Base-by-base conservation (phyloP, 78 protist genomes). In the Diacronema lutheri region DNA sequence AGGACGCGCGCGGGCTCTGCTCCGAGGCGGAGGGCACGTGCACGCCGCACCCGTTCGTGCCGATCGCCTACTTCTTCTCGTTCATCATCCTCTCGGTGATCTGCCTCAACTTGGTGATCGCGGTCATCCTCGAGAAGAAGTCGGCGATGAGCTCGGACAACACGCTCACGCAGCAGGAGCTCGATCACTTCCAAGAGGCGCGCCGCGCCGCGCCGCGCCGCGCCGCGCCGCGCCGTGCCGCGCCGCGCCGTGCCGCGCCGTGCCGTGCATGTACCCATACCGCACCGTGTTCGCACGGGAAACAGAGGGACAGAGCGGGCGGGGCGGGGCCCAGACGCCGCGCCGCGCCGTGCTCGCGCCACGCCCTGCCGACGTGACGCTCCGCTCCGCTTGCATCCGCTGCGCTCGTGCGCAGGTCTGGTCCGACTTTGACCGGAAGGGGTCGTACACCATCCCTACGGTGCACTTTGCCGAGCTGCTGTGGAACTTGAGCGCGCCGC, bases 61-160 rank as follows among this genome's bases (percentile, higher is more conserved):
- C 50, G 16, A 44, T n/a, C 55, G 20, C 56, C 35, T 83, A 44
- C 55, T 57, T 61, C 68, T 9, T 83, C 76, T 61, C 77, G 38
- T 83, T 83, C 76, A 16, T 83, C 55, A 6, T 83, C 55, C 46
- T 5, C 40, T 9, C 74, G 13, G 1, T 66, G 23, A 79, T 83
- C 31, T 7, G 72, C 55, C 33, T 83, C 56, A 83, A 83, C 35
- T n/a, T 83, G 38, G 58, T 83, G 56, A 64, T 83, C 58, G 86
- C 86, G 38, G 86, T 83, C 31, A 66, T 83, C 80, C 86, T 83
- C 65, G 86, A 83, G 40, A 56, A 56, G 26, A 20, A 20, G 16
- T 14, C 61, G 61, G 16, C 61, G 61, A 9, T 56, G 26, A 20
- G 61, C 61, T 16, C 5, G 25, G 50, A 44, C 16, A 44, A 44